Conservation (phyloP, 139 green algal species). For the Penium margaritaceum region DNA sequence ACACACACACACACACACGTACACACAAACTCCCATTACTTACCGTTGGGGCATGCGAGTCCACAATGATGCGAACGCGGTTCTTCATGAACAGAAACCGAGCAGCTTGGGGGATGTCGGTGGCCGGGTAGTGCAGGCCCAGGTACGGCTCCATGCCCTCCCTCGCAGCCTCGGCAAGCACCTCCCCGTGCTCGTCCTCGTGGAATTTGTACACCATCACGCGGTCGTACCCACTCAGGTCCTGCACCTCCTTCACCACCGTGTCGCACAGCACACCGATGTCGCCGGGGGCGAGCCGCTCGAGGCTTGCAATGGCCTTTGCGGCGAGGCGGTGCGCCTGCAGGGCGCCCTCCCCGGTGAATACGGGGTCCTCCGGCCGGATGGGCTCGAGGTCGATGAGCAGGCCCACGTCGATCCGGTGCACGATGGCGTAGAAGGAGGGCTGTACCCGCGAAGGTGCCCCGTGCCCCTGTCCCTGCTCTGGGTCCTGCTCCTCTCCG, state of each 20-base stretch:
- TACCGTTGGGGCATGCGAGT: slow-evolving; percentile 20
- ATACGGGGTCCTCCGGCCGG: neutral
- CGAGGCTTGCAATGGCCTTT: slow-evolving; percentile 10
- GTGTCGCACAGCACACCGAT: slow-evolving; percentile 24
- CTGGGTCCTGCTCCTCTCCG: neutral
- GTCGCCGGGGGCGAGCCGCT: slow-evolving; percentile 18
- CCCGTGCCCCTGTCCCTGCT: too few relatives aligned
- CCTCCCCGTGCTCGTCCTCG: slow-evolving; percentile 45
- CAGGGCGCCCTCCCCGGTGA: slow-evolving; percentile 7
- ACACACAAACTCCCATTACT: too few relatives aligned
- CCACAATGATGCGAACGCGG: slow-evolving; percentile 33
- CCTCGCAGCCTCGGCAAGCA: slow-evolving; percentile 28
- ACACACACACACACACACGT: too few relatives aligned
- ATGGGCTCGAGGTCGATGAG: slow-evolving; percentile 7
- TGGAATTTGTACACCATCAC: slow-evolving; percentile 50
- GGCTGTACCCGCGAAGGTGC: too few relatives aligned
- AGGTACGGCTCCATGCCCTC: slow-evolving; percentile 16
- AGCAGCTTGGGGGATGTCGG: slow-evolving; percentile 40
- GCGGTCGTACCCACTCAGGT: slow-evolving; percentile 40
- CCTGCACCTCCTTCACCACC: slow-evolving; percentile 38
- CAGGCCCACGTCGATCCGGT: slow-evolving; percentile 41
- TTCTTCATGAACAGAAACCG: slow-evolving; percentile 41
- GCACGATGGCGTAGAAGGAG: slow-evolving; percentile 45
- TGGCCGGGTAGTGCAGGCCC: slow-evolving; percentile 47
- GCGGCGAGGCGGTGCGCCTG: slow-evolving; percentile 32